These are phyloP conservation scores for Vachellia pachyceras DNA, from an alignment of 306 rosid genomes.

Conservation along the genomic window DNA sequence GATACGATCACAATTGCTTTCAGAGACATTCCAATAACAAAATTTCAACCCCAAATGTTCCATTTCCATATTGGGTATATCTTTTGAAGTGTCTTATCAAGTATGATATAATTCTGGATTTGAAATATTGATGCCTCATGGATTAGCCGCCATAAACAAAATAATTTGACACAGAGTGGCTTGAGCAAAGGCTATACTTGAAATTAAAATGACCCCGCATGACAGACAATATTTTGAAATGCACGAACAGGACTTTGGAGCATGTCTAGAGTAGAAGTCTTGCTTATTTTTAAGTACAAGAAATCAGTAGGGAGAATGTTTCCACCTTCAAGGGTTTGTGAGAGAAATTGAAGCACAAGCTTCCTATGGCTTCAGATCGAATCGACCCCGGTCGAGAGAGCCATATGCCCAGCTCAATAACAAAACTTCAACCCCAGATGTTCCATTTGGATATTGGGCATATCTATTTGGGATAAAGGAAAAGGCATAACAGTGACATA, in stretches of 20 bases:
- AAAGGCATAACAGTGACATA: too few species aligned
- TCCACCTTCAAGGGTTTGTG: conserved; percentile 65
- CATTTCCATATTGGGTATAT: conserved; percentile 1
- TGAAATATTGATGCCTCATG: neutral
- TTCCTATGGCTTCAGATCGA: neutral
- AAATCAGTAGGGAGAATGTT: conserved; percentile 87
- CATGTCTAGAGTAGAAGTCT: conserved; percentile 84
- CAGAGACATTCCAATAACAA: neutral
- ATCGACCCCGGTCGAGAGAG: neutral
- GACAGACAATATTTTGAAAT: neutral
- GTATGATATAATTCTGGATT: neutral
- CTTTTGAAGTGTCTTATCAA: neutral
- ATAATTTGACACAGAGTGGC: neutral
- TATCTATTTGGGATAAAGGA: too few species aligned
- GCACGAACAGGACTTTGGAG: conserved; percentile 2
- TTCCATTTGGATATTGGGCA: too few species aligned
- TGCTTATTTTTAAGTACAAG: conserved; percentile 86
- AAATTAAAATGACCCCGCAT: neutral
- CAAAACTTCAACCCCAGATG: too few species aligned
- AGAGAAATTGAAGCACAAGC: neutral
- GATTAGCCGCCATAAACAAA: neutral
- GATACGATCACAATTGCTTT: neutral
- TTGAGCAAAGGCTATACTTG: neutral
- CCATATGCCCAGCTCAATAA: neutral
- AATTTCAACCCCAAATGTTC: neutral